phyloP scores from a whole-genome alignment of 139 green algal species.

The Coelastrella sp. region DNA sequence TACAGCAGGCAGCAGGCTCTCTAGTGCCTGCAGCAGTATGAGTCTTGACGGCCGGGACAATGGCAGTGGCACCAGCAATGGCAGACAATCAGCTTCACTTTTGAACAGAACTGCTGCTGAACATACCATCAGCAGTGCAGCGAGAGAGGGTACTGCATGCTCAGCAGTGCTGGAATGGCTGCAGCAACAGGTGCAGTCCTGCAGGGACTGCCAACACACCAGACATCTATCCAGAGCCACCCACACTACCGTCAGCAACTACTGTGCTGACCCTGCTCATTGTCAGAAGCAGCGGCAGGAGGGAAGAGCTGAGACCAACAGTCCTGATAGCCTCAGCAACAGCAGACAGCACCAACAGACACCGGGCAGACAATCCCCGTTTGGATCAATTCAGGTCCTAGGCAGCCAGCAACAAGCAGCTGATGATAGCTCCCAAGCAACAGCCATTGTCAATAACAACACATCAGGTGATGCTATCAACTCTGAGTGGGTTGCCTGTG shows the following conservation, averaged over 20 bases:
- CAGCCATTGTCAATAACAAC: too few relatives aligned
- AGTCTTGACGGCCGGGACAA: not conserved
- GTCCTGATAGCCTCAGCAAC: not conserved
- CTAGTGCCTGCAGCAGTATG: not conserved
- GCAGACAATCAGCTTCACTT: not conserved
- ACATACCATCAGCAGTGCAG: not conserved
- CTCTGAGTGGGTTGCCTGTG: too few relatives aligned
- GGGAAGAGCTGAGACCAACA: not conserved
- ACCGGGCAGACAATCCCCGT: not conserved
- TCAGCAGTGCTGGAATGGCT: conserved; percentile 16
- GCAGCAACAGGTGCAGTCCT: not conserved
- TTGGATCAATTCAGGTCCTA: not conserved
- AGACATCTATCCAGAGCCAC: not conserved
- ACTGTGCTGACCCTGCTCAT: too few relatives aligned
- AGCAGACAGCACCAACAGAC: not conserved
- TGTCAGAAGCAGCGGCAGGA: too few relatives aligned
- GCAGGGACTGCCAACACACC: not conserved
- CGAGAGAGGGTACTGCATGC: not conserved
- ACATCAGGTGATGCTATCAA: too few relatives aligned
- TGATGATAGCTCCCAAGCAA: too few relatives aligned
- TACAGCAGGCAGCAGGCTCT: not conserved
- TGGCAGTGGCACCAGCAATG: not conserved
- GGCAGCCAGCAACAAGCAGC: not conserved
- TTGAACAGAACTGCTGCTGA: not conserved
- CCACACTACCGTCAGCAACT: not conserved